Evolutionary conservation across 805 yeast species (phyloP).

Genomic region (Barnettozyma botsteinii): DNA sequence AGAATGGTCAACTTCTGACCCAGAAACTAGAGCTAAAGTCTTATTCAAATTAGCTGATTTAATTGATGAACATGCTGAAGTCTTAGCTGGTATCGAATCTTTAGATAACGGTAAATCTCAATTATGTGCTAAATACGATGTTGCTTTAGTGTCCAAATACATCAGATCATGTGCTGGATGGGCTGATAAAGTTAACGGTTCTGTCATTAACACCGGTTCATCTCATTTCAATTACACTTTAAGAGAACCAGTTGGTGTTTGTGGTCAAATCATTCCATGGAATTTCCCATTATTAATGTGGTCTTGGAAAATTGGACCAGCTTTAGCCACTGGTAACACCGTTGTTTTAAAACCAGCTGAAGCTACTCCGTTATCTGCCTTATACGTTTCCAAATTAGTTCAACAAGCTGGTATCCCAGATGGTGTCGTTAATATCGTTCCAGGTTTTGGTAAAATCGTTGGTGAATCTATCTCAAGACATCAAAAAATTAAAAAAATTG

Average conservation of each 20-base stretch:
- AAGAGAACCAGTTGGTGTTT: conserved; percentile 83
- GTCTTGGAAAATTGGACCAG: conserved; percentile 86
- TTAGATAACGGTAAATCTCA: conserved; percentile 87
- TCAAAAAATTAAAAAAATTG: conserved; percentile 67
- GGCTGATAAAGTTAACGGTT: conserved; percentile 66
- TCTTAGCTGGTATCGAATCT: conserved; percentile 77
- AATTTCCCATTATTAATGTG: conserved; percentile 87
- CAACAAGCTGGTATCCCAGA: conserved; percentile 77
- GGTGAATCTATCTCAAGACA: conserved; percentile 69
- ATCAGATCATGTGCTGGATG: conserved; percentile 82
- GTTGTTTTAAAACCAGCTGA: conserved; percentile 84
- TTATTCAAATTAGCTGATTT: conserved; percentile 72
- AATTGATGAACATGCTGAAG: conserved; percentile 66
- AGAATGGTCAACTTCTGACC: conserved; percentile 67
- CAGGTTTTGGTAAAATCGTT: conserved; percentile 73
- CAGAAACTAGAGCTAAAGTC: conserved; percentile 54
- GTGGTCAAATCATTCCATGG: conserved; percentile 91
- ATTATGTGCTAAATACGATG: conserved; percentile 68
- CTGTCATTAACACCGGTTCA: conserved; percentile 53
- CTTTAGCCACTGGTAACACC: conserved; percentile 80
- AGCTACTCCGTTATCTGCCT: conserved; percentile 78
- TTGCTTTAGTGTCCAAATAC: conserved; percentile 61
- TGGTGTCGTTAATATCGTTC: conserved; percentile 74
- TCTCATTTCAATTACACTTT: conserved; percentile 59
- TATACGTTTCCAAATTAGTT: conserved; percentile 57